Percentiles rank a stretch among this genome's conserved stretches.
Conservation (phyloP, 805 yeast genomes). For the Sugiyamaella qingdaonensis region DNA sequence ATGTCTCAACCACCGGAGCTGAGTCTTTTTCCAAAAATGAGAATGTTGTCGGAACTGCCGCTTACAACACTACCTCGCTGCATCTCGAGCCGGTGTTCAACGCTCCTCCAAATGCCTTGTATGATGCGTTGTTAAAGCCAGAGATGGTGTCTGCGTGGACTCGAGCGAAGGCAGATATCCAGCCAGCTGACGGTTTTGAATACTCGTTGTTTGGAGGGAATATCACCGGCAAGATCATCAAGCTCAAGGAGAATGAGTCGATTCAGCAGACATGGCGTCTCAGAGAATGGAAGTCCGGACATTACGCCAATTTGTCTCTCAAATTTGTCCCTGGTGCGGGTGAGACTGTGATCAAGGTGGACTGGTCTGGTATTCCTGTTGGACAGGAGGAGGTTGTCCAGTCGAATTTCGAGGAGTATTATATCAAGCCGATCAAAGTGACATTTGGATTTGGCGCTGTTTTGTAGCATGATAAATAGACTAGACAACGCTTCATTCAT, state of each 20-base stretch:
- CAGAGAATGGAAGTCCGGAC: conserved; percentile 82
- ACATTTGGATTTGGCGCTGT: conserved; percentile 97
- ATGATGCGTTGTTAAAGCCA: conserved; percentile 69
- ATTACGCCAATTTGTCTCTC: conserved; percentile 65
- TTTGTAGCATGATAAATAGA: conserved; percentile 37
- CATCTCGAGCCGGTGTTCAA: conserved; percentile 76
- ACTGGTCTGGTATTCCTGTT: conserved; percentile 84
- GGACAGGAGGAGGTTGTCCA: conserved; percentile 91
- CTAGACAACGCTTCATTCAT: neutral
- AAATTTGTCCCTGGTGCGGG: conserved; percentile 71
- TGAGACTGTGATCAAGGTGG: conserved; percentile 76
- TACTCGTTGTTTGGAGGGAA: conserved; percentile 85
- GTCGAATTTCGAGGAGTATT: conserved; percentile 82
- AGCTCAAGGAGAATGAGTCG: conserved; percentile 52
- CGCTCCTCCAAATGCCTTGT: conserved; percentile 84
- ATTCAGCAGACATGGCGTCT: conserved; percentile 84
- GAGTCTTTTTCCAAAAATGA: conserved; percentile 4
- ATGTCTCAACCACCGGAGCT: neutral
- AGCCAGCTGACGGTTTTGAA: conserved; percentile 52
- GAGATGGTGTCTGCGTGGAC: conserved; percentile 88
- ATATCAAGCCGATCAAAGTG: conserved; percentile 80
- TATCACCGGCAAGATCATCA: conserved; percentile 63
- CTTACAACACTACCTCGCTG: conserved; percentile 76
- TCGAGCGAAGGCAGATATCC: conserved; percentile 60
- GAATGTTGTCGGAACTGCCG: conserved; percentile 34